Base-by-base conservation (phyloP, 2,329 filamentous ascomycete genomes). In the Penicillium vulpinum region DNA sequence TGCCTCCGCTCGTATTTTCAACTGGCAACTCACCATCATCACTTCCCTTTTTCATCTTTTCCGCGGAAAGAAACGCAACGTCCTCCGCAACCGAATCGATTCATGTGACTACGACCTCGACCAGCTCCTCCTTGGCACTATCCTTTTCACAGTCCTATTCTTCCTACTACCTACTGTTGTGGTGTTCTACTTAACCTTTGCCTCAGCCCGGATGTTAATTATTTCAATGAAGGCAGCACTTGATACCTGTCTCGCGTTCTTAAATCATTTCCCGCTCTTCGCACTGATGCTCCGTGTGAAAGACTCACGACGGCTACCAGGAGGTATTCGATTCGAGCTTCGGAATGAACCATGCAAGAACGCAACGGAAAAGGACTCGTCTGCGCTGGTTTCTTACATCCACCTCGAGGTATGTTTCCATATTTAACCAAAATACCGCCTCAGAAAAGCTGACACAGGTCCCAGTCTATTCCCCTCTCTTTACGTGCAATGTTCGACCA, bases 61-160 rank as follows among this genome's bases (percentile, higher is more conserved):
- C 72, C 90, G 93, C 31, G 95, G 94, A 57, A 97, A 97, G 79
- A 99, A 99, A 75, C 89, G 96, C 71, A 99, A 99, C 66, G 89
- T 99, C 16, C 84, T 99, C 22, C 89, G 95, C 60, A 96, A 97
- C 70, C 92, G 94, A 76, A 97, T 99, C 68, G 94, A 99, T 73
- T 96, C 92, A 45, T 99, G 94, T 80, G 94, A 97, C 77, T 99
- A 99, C 77, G 94, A 97, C 72, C 84, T 99, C 24, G 94, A 99
- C 72, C 95, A 99, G 76, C 85, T 99, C 4, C 86, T 99, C 7
- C 87, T 99, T 8, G 94, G 94, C 59, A 99, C 94, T 0, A 97
- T 99, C 58, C 81, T 99, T 21, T 99, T 99, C 71, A 97, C 94
- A 0, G 80, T 99, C 8, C 83, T 99, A 1, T 96, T 96, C 77